phyloP scores from a whole-genome alignment of 2,329 filamentous ascomycete genomes.

The Monosporascus cannonballus region DNA sequence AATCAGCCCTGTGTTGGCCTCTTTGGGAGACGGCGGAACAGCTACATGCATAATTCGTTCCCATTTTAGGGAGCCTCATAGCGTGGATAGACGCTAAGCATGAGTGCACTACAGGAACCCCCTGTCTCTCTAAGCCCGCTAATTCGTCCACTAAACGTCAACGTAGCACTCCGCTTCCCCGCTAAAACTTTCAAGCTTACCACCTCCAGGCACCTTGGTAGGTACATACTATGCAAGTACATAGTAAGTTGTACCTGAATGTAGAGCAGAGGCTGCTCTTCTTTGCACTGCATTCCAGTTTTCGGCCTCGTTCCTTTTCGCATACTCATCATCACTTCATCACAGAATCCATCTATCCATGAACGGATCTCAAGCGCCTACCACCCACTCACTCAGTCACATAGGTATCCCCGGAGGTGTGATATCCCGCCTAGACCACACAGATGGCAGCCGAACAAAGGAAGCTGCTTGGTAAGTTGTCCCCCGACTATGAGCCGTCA shows the following conservation, averaged over 20 bases:
- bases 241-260: neutral
- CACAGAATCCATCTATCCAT: neutral
- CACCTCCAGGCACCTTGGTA: too few species aligned
- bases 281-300: slow-evolving; percentile 3
- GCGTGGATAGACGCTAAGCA: neutral
- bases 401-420: too few species aligned
- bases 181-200: slow-evolving; percentile 11
- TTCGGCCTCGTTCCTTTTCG: slow-evolving; percentile 13
- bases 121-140: neutral
- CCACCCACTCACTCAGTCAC: neutral
- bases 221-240: too few species aligned
- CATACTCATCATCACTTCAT: neutral
- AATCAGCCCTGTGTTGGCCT: too few species aligned
- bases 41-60: neutral
- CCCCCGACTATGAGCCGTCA: neutral
- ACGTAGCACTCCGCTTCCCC: slow-evolving; percentile 1
- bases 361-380: too few species aligned
- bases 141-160: neutral
- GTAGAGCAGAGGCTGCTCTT: neutral
- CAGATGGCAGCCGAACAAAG: slow-evolving; percentile 93
- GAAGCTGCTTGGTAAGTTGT: slow-evolving; percentile 71
- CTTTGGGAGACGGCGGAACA: neutral
- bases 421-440: neutral
- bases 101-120: neutral
- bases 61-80: neutral